A percentile compares a stretch with the other conserved stretches of the same genome.
phyloP scores from a whole-genome alignment of 2,329 filamentous ascomycete species.

The Diaporthe citri region DNA sequence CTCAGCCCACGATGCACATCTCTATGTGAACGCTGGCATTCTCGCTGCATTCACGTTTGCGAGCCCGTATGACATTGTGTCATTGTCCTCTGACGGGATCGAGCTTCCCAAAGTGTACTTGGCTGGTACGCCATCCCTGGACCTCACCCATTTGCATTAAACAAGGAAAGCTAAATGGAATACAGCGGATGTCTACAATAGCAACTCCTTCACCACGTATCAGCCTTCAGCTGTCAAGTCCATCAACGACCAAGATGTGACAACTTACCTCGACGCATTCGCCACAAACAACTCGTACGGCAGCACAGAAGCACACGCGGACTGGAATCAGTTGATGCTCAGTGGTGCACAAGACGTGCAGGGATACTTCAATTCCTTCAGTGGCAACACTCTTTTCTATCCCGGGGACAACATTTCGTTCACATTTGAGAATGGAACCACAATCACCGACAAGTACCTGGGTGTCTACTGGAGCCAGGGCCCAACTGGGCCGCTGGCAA shows the following conservation, averaged over 20 bases:
- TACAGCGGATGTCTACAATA: not conserved
- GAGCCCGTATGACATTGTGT: constrained; percentile 47
- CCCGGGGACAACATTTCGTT: constrained; percentile 49
- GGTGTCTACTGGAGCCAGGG: constrained; percentile 39
- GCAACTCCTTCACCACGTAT: constrained; percentile 24
- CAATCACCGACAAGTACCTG: constrained; percentile 36
- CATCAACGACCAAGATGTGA: constrained; percentile 49
- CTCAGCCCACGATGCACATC: constrained; percentile 52
- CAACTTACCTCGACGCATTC: constrained; percentile 48
- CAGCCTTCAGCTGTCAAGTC: constrained; percentile 44
- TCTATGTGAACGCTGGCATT: constrained; percentile 48
- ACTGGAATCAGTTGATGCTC: constrained; percentile 55
- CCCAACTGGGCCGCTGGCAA: constrained; percentile 50
- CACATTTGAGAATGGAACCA: constrained; percentile 46
- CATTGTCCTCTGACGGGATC: constrained; percentile 49
- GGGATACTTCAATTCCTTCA: not conserved
- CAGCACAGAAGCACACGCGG: constrained; percentile 54
- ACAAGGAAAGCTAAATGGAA: constrained; percentile 32
- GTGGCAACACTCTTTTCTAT: constrained; percentile 44
- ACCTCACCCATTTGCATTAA: not conserved
- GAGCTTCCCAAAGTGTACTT: constrained; percentile 51
- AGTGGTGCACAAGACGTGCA: constrained; percentile 46
- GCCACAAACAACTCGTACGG: constrained; percentile 51
- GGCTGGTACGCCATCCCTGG: not conserved
- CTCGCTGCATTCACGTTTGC: constrained; percentile 49